Base-by-base conservation (phyloP, 208 protist genomes). In the Porcisia hertigi region DNA sequence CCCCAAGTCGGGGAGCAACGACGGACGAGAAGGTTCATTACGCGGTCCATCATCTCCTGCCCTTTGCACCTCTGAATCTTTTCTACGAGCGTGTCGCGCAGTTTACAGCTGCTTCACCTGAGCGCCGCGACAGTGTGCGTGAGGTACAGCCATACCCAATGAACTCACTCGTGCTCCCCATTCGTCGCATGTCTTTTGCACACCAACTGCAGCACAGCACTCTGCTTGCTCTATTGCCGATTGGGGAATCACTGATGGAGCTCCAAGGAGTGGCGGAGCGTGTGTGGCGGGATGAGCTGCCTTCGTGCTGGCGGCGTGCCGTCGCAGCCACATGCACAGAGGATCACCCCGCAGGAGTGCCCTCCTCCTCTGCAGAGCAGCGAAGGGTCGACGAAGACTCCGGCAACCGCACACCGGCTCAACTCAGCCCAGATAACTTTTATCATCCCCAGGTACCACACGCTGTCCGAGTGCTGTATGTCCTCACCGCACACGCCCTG, bases 401-500 rank as follows among this genome's bases (percentile, higher is more conserved):
- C 39, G 55, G 30, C 58, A 23, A 4, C 58, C 39, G n/a, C 36
- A 0, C 45, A 39, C 54, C 71, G 12, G 74, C 79, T 34, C 71
- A 34, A 39, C 71, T 75, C 39, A 63, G 71, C 30, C 14, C 11
- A 54, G 23, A 54, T 36, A 95, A 92, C 75, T 93, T 95, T 69
- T 93, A 88, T 75, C 80, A 83, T 49, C 81, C 82, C 8, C 63
- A 66, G 45, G 77, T 91, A 60, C 84, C 91, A 12, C 76, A 91
- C 69, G 79, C 74, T n/a, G 76, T 90, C 0, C 88, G 92, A 2
- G 82, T 92, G 18, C 34, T 96, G 59, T 82, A 94, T 63, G 3
- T 96, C 30, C 82, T 96, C 20, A 86, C 84, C 23, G 59, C 78
- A 18, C 82, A 93, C 67, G 84, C 87, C 16, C 36, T 89, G 18